Evolutionary conservation across 352 stramenopile genomes (phyloP), one percentile per base, ranked within the genome.

Genomic region (Pythium volutum): DNA sequence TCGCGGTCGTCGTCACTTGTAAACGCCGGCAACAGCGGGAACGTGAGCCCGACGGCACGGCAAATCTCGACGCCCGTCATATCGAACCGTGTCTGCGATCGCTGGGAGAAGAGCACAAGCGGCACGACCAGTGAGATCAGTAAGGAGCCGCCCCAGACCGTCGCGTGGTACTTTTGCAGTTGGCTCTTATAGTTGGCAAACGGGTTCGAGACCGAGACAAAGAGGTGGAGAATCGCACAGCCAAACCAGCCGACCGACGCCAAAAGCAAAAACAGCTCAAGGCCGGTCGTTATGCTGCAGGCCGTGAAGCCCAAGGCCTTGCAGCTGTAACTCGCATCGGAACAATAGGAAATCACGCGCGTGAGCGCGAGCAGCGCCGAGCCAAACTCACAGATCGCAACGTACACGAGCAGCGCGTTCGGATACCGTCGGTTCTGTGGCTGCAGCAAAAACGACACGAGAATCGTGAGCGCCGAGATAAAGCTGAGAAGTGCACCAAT

Each of bases 171-270:
- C 11, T 76, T 55, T 42, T 77, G 66, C 18, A 89, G 48, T 50
- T 89, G 79, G 12, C 64, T 59, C 49, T 86, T 86, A 73, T 89
- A 88, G 66, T 79, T 87, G 5, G 79, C 77, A 51, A 91, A 91
- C 23, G 81, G 81, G 51, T 91, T 91, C 27, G 81, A 87, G 1
- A 91, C 64, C 4, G 81, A 88, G 20, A 89, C 81, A 43, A 87
- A 91, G 5, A 91, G 55, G 55, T 91, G 77, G 16, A 88, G 55
- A 69, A 91, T 88, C 8, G 79, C 79, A 16, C 77, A 78, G 20
- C 76, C 79, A 47, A 87, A 91, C 81, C 81, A 91, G 4, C 77
- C 77, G 26, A 89, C 74, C 18, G 77, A 80, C 1, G 79, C 73
- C 9, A 86, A 46, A 27, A 89, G 60, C 53, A 89, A 58, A 34